phyloP scores from a whole-genome alignment of 345 rosid species.

The Eucalyptus coolabah region DNA sequence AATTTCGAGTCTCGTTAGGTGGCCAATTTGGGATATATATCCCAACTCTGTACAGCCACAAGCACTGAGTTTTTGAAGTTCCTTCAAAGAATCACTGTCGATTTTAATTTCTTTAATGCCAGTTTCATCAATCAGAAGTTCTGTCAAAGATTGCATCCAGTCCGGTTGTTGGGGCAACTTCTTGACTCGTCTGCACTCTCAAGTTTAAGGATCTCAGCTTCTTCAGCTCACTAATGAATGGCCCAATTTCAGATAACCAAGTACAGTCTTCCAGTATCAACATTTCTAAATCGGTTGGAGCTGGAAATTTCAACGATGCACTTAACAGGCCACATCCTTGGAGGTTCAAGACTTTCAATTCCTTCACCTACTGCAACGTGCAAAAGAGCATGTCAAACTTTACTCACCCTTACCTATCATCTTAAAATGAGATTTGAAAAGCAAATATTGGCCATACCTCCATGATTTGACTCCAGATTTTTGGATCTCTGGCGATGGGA shows the following conservation, averaged over 20 bases:
- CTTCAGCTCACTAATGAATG: not conserved
- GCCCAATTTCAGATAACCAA: accelerated
- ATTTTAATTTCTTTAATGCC: accelerated
- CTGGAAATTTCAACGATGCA: too few relatives aligned
- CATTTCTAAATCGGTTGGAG: not conserved
- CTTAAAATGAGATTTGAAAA: accelerated
- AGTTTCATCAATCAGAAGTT: not conserved
- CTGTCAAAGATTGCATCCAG: accelerated
- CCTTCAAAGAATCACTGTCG: accelerated
- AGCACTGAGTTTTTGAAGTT: not conserved
- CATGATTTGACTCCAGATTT: too few relatives aligned
- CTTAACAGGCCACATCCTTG: too few relatives aligned
- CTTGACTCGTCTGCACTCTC: accelerated
- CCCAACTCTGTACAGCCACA: accelerated
- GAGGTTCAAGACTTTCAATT: too few relatives aligned
- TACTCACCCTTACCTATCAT: not conserved
- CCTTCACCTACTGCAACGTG: too few relatives aligned
- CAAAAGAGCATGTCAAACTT: too few relatives aligned
- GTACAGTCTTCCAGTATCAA: not conserved
- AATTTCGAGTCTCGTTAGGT: too few relatives aligned
- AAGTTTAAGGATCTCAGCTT: not conserved
- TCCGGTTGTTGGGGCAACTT: accelerated
- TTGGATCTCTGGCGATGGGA: accelerated
- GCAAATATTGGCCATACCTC: too few relatives aligned
- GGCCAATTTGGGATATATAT: not conserved